A percentile compares a stretch with the other conserved stretches of the same genome.
phyloP scores from a whole-genome alignment of 257 asterid species.

The Solanum acaule region DNA sequence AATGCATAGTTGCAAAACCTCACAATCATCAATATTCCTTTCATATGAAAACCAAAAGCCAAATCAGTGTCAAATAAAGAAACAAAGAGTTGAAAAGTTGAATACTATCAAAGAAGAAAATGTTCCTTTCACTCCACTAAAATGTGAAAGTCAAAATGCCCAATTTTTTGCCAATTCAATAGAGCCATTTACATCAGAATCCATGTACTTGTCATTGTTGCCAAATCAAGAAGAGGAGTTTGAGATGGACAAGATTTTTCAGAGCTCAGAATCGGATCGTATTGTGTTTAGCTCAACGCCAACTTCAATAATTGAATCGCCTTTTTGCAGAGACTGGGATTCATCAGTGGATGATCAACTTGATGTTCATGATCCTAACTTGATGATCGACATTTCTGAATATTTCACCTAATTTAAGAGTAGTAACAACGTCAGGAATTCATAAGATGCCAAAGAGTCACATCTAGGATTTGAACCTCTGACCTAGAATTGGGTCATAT shows the following conservation, averaged over 20 bases:
- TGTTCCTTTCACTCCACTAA: not conserved
- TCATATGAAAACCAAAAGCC: slow-evolving; percentile 8
- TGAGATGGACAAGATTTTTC: slow-evolving; percentile 11
- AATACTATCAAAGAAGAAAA: not conserved
- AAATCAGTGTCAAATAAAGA: not conserved
- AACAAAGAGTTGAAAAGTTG: not conserved
- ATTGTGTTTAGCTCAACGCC: slow-evolving; percentile 14
- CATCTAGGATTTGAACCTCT: not conserved
- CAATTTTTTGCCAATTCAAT: slow-evolving; percentile 10
- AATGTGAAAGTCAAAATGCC: slow-evolving; percentile 5
- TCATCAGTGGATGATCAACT: not conserved
- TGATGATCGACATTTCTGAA: not conserved
- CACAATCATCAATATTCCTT: not conserved
- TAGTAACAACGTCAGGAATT: not conserved
- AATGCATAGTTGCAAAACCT: slow-evolving; percentile 36
- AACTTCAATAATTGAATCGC: not conserved
- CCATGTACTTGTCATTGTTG: slow-evolving; percentile 26
- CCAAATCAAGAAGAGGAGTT: slow-evolving; percentile 21
- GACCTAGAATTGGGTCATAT: too few species aligned
- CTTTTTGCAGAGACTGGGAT: not conserved
- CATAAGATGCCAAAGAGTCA: not conserved
- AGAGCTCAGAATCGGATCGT: slow-evolving; percentile 20
- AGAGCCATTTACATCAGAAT: slow-evolving; percentile 25
- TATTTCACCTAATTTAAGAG: not conserved
- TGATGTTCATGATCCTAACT: not conserved